These are phyloP conservation scores for Phytophthora cactorum DNA, from an alignment of 352 stramenopile genomes.

Conservation along the genomic window DNA sequence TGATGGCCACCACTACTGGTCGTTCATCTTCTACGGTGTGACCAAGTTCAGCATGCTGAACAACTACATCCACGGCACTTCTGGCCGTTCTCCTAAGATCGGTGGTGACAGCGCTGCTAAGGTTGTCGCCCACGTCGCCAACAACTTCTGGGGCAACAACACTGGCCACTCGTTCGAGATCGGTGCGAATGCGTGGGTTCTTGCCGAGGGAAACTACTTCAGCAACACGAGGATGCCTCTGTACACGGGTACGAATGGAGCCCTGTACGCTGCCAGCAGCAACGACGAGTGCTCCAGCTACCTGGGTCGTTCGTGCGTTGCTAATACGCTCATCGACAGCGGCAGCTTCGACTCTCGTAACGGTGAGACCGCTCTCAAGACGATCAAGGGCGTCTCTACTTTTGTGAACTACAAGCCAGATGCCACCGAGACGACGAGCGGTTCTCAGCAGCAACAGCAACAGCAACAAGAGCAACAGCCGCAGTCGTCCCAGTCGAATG, in stretches of 20 bases:
- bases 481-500: neutral
- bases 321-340: slow-evolving; percentile 30
- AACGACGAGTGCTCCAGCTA: slow-evolving; percentile 24
- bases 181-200: neutral
- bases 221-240: slow-evolving; percentile 33
- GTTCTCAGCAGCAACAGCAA: slow-evolving; percentile 4
- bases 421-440: slow-evolving; percentile 4
- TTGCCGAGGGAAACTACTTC: slow-evolving; percentile 53
- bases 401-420: slow-evolving; percentile 16
- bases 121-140: neutral
- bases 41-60: slow-evolving; percentile 45
- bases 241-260: slow-evolving; percentile 18
- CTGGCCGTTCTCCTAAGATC: slow-evolving; percentile 38
- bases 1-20: slow-evolving; percentile 61
- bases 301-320: slow-evolving; percentile 18
- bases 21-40: slow-evolving; percentile 47
- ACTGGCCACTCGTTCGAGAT: no score
- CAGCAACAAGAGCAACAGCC: no score
- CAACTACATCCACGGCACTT: slow-evolving; percentile 46
- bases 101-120: slow-evolving; percentile 10
- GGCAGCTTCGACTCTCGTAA: slow-evolving; percentile 24
- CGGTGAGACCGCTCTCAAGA: slow-evolving; percentile 27
- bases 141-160: no score
- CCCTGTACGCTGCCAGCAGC: slow-evolving; percentile 19
- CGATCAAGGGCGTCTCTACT: slow-evolving; percentile 14